Evolutionary conservation across 1,139 yeast genomes (phyloP).

Genomic region (Lodderomyces oxycetoniae): DNA sequence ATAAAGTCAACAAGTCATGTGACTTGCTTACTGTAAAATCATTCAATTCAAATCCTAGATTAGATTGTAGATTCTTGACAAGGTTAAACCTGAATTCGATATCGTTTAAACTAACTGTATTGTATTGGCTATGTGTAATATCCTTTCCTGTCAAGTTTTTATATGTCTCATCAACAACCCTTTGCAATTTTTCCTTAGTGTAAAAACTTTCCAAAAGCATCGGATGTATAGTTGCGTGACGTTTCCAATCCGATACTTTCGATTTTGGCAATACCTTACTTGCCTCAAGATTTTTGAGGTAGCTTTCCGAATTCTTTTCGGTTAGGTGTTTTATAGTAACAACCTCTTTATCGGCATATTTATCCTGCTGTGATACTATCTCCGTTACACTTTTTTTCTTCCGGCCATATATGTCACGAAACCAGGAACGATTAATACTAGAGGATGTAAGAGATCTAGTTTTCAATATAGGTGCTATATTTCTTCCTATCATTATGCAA

Average conservation of each 20-base stretch:
- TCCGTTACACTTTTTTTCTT: constrained; percentile 15
- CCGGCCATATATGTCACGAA: constrained; percentile 13
- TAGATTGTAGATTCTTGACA: constrained; percentile 52
- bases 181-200: constrained; percentile 21
- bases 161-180: constrained; percentile 26
- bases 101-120: constrained; percentile 33
- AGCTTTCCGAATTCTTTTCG: constrained; percentile 32
- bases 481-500: no score
- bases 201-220: constrained; percentile 28
- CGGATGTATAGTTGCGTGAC: constrained; percentile 8
- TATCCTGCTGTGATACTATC: constrained; percentile 40
- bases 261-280: constrained; percentile 28
- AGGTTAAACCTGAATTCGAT: constrained; percentile 55
- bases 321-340: constrained; percentile 35
- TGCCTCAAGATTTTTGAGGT: constrained; percentile 23
- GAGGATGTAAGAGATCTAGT: constrained; percentile 11
- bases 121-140: constrained; percentile 16
- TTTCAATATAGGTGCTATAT: no score
- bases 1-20: constrained; percentile 43
- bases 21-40: constrained; percentile 57
- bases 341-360: constrained; percentile 31
- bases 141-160: constrained; percentile 8
- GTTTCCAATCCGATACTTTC: constrained; percentile 35
- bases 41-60: constrained; percentile 61
- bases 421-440: constrained; percentile 10